Evolutionary conservation across 768 basidiomycete genomes (phyloP).

Genomic region (Naganishia friedmannii): DNA sequence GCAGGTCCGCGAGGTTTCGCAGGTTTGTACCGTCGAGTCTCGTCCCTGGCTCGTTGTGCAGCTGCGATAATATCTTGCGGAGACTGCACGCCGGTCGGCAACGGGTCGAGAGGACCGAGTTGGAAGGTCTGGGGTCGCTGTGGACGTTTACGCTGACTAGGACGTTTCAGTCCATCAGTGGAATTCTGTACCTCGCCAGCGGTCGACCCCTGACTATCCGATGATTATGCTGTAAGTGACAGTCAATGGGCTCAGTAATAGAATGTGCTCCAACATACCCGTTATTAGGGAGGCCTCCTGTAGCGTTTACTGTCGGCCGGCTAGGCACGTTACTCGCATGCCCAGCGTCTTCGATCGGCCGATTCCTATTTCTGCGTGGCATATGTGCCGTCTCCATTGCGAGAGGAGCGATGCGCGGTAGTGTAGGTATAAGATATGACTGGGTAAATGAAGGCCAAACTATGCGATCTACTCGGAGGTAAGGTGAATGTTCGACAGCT

Average conservation of each 20-base stretch:
- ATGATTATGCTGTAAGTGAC: not conserved
- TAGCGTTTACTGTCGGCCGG: not conserved
- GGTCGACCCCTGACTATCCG: not conserved
- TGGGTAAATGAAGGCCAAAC: not conserved
- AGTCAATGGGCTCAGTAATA: not conserved
- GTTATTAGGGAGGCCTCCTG: not conserved
- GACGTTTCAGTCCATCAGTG: not conserved
- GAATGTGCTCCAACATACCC: not conserved
- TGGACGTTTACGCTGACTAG: not conserved
- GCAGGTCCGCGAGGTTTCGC: not conserved
- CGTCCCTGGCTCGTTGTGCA: not conserved
- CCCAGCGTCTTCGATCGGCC: too few relatives aligned
- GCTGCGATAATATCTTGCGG: not conserved
- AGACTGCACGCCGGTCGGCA: not conserved
- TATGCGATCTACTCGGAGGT: not conserved
- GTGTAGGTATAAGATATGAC: not conserved
- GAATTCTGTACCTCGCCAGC: not conserved
- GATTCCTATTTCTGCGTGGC: too few relatives aligned
- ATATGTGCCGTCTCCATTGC: too few relatives aligned
- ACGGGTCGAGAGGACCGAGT: conserved; percentile 3
- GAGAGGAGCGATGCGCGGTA: not conserved
- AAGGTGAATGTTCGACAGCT: too few relatives aligned
- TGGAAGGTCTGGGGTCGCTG: not conserved
- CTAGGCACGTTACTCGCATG: too few relatives aligned
- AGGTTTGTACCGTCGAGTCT: not conserved